These are phyloP conservation scores for Diaporthe capsici DNA, from an alignment of 2,329 filamentous ascomycete species.

Conservation along the genomic window DNA sequence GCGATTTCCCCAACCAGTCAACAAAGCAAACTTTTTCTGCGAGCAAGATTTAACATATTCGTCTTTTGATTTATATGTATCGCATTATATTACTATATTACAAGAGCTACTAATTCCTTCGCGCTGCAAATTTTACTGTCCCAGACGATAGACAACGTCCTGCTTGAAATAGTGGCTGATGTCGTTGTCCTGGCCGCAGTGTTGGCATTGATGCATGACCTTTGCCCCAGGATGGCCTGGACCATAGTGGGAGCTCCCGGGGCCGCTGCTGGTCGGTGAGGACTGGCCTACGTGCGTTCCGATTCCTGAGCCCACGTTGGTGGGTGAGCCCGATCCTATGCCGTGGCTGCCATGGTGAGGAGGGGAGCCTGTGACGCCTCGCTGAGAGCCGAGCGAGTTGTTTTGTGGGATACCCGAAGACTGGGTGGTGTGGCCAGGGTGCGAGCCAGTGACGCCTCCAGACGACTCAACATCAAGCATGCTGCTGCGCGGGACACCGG, in stretches of 20 bases:
- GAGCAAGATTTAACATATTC: too few relatives aligned
- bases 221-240: slow-evolving; percentile 44
- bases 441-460: slow-evolving; percentile 1
- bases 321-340: background rate
- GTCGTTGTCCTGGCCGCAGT: slow-evolving; percentile 44
- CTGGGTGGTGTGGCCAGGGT: background rate
- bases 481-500: slow-evolving; percentile 37
- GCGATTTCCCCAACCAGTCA: too few relatives aligned
- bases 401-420: slow-evolving; percentile 34
- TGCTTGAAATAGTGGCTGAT: slow-evolving; percentile 46
- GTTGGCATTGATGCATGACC: slow-evolving; percentile 44
- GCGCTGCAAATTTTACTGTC: background rate
- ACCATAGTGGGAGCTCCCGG: slow-evolving; percentile 41
- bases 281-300: slow-evolving; percentile 7
- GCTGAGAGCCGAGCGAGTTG: slow-evolving; percentile 41
- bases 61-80: background rate
- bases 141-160: slow-evolving; percentile 45
- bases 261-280: background rate
- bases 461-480: slow-evolving; percentile 41
- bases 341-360: slow-evolving; percentile 2
- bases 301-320: background rate
- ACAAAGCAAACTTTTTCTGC: background rate
- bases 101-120: background rate
- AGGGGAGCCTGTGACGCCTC: background rate
- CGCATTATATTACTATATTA: slow-evolving; percentile 16